Base-by-base conservation (phyloP, 2,329 filamentous ascomycete genomes). In the Colletotrichum viniferum region DNA sequence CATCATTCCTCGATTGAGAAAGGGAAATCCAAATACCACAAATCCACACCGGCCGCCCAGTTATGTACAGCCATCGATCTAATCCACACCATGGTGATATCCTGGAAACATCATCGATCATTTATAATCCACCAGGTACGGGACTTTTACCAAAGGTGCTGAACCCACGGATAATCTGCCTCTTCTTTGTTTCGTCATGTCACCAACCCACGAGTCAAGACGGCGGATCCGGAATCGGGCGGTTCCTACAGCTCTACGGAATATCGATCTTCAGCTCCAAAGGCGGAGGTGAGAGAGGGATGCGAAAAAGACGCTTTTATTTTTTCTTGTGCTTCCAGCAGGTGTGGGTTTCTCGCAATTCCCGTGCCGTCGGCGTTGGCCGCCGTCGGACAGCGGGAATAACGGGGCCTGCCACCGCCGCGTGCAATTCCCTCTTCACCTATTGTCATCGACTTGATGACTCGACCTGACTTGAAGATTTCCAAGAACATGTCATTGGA, bases 191-290 rank as follows among this genome's bases (percentile, higher is more conserved):
- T 56, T 70, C 52, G 38, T 71, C 34, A 14, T 36, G 18, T 62
- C 60, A 55, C 69, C 63, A 48, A 58, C 28, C 32, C 65, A 43
- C 61, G 74, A 76, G 71, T 74, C 74, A 71, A 76, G 74, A 60
- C 16, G 66, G 74, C 74, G 74, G 60, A 76, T 74, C 71, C 74
- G 74, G 71, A 55, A 74, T 38, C 74, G 61, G 55, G 73, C 56
- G 65, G 24, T 52, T 38, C 38, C 64, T 58, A 60, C 48, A 60
- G 60, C 32, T 36, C 24, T 18, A 68, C 64, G 56, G 63, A 28
- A 68, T 38, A 24, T 63, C 34, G 63, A 76, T 76, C 63, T 48
- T 60, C 43, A 72, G 56, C 56, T 61, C 69, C 63, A 58, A 30
- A 55, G 62, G 71, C 48, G 63, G 64, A 68, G 36, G 13, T 36